Conservation (phyloP, 1,284 basidiomycete species). For the Lignosus rhinocerotis region DNA sequence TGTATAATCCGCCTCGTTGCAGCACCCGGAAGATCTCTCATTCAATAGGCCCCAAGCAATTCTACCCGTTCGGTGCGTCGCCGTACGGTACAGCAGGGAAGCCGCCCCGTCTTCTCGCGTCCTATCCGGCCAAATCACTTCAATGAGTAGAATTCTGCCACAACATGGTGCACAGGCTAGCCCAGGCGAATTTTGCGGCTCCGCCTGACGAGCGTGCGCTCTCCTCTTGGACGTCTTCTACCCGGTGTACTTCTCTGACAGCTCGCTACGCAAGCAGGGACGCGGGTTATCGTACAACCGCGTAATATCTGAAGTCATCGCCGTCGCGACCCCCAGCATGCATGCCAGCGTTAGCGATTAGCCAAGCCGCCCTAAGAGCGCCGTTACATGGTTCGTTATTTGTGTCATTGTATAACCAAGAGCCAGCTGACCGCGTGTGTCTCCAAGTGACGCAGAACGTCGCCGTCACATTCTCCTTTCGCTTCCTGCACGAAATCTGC, state of each 20-base stretch:
- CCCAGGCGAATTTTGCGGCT: background rate
- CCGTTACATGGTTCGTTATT: background rate
- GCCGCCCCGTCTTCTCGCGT: background rate
- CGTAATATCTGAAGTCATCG: background rate
- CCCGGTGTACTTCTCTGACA: background rate
- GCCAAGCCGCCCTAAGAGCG: conserved; percentile 4
- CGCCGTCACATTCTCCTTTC: background rate
- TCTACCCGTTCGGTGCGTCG: background rate
- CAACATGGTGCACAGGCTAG: no score
- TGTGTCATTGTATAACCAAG: background rate
- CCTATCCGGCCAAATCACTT: background rate
- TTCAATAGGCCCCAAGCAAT: background rate
- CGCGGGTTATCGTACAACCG: background rate
- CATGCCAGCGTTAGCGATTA: background rate
- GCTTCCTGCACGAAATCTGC: background rate
- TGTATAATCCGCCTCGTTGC: background rate
- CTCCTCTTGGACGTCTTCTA: background rate
- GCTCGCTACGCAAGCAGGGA: background rate
- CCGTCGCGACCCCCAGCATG: background rate
- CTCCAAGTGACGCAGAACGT: background rate
- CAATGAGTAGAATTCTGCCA: background rate
- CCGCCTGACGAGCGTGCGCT: background rate
- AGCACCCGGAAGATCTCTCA: background rate
- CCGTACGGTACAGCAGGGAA: background rate
- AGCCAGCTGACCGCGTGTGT: background rate